Conservation (phyloP, 345 rosid genomes). For the Stellera chamaejasme region DNA sequence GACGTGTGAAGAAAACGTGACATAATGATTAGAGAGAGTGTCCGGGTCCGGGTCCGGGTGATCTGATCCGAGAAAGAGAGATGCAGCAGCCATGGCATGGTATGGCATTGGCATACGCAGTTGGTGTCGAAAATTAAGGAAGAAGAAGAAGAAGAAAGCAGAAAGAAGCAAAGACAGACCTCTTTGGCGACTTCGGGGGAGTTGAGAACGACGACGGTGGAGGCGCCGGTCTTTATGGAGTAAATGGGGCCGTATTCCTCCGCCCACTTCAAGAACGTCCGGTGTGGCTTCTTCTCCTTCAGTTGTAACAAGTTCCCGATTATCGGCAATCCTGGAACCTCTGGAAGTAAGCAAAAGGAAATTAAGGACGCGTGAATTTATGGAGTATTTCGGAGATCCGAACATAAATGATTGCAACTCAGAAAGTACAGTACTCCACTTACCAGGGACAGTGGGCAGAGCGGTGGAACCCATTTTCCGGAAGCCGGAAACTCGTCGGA, state of each 20-base stretch:
- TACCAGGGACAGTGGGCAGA: constrained; percentile 65
- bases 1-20: too few species aligned
- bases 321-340: constrained; percentile 67
- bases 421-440: background rate
- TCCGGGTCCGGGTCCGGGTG: too few species aligned
- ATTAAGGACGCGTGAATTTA: background rate
- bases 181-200: constrained; percentile 66
- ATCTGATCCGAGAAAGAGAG: too few species aligned
- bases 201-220: constrained; percentile 55
- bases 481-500: constrained; percentile 19
- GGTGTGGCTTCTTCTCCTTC: constrained; percentile 89
- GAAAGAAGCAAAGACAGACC: constrained; percentile 26
- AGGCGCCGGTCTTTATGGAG: constrained; percentile 68
- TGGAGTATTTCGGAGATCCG: background rate
- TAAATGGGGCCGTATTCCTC: constrained; percentile 74
- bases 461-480: constrained; percentile 22
- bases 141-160: background rate
- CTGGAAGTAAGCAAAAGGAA: constrained; percentile 32
- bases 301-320: constrained; percentile 79
- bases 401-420: background rate
- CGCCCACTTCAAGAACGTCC: constrained; percentile 73
- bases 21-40: too few species aligned
- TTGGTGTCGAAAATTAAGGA: too few species aligned
- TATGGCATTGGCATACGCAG: too few species aligned
- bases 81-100: too few species aligned